Evolutionary conservation across 2,329 filamentous ascomycete species (phyloP).

Genomic region (Tolypocladium cylindrosporum): DNA sequence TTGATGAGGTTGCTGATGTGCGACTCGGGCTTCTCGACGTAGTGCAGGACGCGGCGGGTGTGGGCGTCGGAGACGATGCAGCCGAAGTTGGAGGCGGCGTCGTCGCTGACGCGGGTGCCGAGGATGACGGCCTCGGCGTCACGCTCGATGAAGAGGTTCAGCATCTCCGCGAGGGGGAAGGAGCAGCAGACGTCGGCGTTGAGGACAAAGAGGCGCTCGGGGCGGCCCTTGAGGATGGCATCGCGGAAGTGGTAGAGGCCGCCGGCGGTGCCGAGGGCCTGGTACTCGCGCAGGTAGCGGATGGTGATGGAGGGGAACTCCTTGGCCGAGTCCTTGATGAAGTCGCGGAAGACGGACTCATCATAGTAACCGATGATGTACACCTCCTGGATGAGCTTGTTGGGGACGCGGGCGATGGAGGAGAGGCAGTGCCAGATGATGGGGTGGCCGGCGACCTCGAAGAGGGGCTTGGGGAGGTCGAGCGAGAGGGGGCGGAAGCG

Average conservation of each 20-base stretch:
- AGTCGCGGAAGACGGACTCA: constrained; percentile 91
- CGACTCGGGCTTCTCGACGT: constrained; percentile 97
- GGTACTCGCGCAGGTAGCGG: constrained; percentile 95
- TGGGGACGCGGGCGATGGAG: constrained; percentile 80
- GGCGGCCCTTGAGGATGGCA: constrained; percentile 90
- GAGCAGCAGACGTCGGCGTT: constrained; percentile 99
- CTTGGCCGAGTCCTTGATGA: constrained; percentile 82
- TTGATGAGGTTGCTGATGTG: constrained; percentile 99
- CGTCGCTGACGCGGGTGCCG: constrained; percentile 81
- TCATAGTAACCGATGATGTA: constrained; percentile 99
- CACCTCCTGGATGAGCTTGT: constrained; percentile 75
- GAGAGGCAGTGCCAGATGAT: constrained; percentile 98
- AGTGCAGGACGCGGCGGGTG: constrained; percentile 92
- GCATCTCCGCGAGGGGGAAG: constrained; percentile 93
- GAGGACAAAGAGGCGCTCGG: constrained; percentile 91
- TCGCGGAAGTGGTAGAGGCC: constrained; percentile 99
- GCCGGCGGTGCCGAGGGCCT: constrained; percentile 88
- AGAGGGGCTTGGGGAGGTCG: constrained; percentile 95
- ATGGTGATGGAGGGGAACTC: constrained; percentile 78
- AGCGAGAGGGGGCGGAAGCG: constrained; percentile 91
- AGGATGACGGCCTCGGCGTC: constrained; percentile 95
- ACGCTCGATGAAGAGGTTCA: constrained; percentile 85
- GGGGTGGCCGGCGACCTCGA: constrained; percentile 95
- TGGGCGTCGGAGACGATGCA: constrained; percentile 94
- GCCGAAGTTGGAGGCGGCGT: constrained; percentile 90